phyloP scores from a whole-genome alignment of 1,284 basidiomycete genomes.

The Moniliophthora roreri region DNA sequence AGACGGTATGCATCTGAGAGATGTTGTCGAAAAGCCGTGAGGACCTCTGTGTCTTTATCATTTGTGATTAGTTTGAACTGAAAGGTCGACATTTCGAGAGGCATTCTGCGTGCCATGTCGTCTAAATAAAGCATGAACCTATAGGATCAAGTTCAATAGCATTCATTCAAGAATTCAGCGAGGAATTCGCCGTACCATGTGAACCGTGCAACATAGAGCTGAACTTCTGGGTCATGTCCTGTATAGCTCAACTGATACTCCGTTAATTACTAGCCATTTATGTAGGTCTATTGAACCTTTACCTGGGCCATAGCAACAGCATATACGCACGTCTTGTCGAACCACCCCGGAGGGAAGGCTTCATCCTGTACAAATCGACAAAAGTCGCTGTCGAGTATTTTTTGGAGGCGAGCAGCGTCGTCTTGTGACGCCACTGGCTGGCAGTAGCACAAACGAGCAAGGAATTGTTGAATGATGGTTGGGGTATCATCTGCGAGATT shows the following conservation, averaged over 20 bases:
- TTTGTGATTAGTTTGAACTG: constrained; percentile 1
- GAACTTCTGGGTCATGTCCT: constrained; percentile 6
- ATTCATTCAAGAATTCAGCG: no score
- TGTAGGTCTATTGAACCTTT: no score
- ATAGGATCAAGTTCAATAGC: background rate
- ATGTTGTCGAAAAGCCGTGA: background rate
- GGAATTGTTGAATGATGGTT: no score
- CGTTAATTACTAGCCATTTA: background rate
- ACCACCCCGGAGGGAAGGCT: no score
- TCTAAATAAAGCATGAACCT: constrained; percentile 4
- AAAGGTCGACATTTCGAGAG: constrained; percentile 3
- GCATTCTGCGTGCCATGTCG: constrained; percentile 7
- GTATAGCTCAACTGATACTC: constrained; percentile 1
- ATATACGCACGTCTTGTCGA: no score
- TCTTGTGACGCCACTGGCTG: no score
- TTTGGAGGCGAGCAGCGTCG: no score
- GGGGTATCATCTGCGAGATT: no score
- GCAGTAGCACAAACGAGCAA: no score
- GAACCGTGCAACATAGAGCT: constrained; percentile 8
- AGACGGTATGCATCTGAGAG: constrained; percentile 10
- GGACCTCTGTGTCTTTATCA: constrained; percentile 1
- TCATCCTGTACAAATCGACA: no score
- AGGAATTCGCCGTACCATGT: constrained; percentile 1
- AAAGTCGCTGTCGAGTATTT: no score
- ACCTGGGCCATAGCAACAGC: no score